Base-by-base conservation (phyloP, 1,284 basidiomycete genomes). In the Uromyces viciae-fabae region DNA sequence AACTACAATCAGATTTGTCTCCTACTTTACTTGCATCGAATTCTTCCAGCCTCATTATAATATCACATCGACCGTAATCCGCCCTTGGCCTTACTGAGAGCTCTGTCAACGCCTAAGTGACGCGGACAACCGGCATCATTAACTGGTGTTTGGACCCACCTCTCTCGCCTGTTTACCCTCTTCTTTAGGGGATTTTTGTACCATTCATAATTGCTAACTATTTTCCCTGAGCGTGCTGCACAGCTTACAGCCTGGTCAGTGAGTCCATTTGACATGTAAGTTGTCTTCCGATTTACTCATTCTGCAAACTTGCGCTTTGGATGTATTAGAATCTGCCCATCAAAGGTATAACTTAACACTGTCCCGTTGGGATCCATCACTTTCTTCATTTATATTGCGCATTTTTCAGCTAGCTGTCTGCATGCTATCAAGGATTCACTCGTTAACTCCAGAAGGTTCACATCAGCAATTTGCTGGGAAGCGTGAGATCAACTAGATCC, bases 21-120 rank as follows among this genome's bases (percentile, higher is more conserved):
- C n/a, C n/a, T n/a, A n/a, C n/a, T n/a, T n/a, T n/a, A n/a, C n/a
- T n/a, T n/a, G n/a, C n/a, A n/a, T n/a, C n/a, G n/a, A n/a, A n/a
- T n/a, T n/a, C n/a, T n/a, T n/a, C n/a, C n/a, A n/a, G n/a, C n/a
- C n/a, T n/a, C n/a, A n/a, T n/a, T n/a, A n/a, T n/a, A n/a, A n/a
- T n/a, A n/a, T n/a, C n/a, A n/a, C n/a, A n/a, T n/a, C n/a, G n/a
- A n/a, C n/a, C n/a, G n/a, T n/a, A n/a, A n/a, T n/a, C n/a, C n/a
- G n/a, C 66, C 49, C 66, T 68, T 43, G 66, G 66, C 42, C 38
- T 68, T 68, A 68, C 66, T 28, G 36, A 8, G 38, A 42, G 40
- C 62, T 43, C 42, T 43, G 1, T 68, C 66, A 2, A 14, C 5
- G 22, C n/a, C n/a, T n/a, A n/a, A n/a, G n/a, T 25, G 49, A 68